Percentiles rank a stretch among this genome's conserved stretches.
These are phyloP conservation scores for Rhizopogon vulgaris DNA, from an alignment of 768 basidiomycete genomes.

Conservation along the genomic window DNA sequence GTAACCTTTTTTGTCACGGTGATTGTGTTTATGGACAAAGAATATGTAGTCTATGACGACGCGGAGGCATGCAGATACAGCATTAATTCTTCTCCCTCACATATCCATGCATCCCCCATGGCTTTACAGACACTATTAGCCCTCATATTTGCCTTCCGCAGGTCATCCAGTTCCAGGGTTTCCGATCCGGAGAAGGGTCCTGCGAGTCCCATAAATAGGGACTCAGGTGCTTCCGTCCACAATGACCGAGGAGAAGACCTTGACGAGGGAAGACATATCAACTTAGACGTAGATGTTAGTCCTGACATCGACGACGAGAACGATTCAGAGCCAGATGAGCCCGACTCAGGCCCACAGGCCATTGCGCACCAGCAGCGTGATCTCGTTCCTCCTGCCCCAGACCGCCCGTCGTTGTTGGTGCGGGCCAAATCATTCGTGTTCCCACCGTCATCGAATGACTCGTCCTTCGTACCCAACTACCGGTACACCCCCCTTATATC, in stretches of 20 bases:
- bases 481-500: conserved; percentile 61
- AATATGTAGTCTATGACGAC: too few species aligned
- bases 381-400: not conserved
- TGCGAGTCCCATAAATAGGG: not conserved
- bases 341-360: not conserved
- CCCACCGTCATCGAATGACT: conserved; percentile 19
- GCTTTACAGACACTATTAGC: not conserved
- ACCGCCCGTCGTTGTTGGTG: not conserved
- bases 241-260: not conserved
- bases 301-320: not conserved
- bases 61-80: not conserved
- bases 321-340: not conserved
- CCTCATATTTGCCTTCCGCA: not conserved
- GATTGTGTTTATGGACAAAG: not conserved
- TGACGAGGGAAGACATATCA: not conserved
- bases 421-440: not conserved
- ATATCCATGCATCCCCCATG: not conserved
- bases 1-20: not conserved
- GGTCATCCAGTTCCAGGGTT: not conserved
- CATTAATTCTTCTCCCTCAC: not conserved
- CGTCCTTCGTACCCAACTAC: conserved; percentile 46
- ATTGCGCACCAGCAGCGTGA: not conserved
- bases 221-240: not conserved
- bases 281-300: too few species aligned
- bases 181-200: conserved; percentile 3